phyloP scores from a whole-genome alignment of 257 asterid species.

The Nicotiana attenuata region DNA sequence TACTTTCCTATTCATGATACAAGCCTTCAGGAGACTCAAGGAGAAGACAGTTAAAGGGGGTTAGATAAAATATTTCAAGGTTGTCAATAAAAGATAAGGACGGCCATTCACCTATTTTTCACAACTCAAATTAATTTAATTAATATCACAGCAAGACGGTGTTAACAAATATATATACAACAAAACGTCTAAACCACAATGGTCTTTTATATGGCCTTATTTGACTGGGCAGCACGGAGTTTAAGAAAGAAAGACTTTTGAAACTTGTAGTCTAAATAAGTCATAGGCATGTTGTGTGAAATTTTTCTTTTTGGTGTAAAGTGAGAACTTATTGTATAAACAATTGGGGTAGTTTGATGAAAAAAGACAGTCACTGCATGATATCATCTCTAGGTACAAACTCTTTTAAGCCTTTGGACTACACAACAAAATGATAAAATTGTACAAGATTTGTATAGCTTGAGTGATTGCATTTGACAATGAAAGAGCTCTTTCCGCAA shows the following conservation, averaged over 20 bases:
- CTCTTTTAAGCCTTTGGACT: background rate
- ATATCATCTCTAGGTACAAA: slow-evolving; percentile 6
- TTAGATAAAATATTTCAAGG: background rate
- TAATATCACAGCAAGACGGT: background rate
- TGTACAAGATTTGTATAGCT: background rate
- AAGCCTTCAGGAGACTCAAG: background rate
- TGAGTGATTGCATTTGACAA: background rate
- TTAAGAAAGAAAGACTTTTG: no score
- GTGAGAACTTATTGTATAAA: background rate
- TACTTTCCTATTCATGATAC: background rate
- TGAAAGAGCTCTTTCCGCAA: background rate
- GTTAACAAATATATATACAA: background rate
- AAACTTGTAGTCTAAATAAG: no score
- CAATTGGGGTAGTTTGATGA: background rate
- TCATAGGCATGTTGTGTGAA: no score
- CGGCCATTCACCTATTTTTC: background rate
- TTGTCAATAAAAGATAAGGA: background rate
- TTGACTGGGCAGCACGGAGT: no score
- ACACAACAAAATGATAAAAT: background rate
- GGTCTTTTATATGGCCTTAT: background rate
- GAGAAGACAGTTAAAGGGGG: background rate
- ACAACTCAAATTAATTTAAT: background rate
- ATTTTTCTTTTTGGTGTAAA: background rate
- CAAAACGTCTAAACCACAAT: background rate
- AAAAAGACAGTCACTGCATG: background rate